Evolutionary conservation across 1,284 basidiomycete genomes (phyloP).

Genomic region (Trichosporon sp.): DNA sequence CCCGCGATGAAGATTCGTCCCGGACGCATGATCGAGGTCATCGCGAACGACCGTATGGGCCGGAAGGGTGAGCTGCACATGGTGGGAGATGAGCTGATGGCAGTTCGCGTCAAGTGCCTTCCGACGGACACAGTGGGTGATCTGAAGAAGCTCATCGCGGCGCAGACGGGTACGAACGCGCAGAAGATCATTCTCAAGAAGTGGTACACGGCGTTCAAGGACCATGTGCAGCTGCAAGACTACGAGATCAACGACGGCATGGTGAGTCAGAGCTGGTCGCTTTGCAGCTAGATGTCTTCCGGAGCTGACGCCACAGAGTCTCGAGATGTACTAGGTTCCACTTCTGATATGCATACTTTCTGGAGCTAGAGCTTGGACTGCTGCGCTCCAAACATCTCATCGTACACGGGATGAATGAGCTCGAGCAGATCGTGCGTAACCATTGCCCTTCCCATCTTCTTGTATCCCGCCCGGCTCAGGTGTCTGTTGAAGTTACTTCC

Average conservation of each 20-base stretch:
- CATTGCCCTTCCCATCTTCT: slow-evolving; percentile 74
- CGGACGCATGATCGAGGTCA: slow-evolving; percentile 69
- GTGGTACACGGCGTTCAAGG: slow-evolving; percentile 94
- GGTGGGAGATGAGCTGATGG: not conserved
- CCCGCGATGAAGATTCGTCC: slow-evolving; percentile 29
- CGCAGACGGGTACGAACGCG: slow-evolving; percentile 86
- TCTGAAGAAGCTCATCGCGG: slow-evolving; percentile 93
- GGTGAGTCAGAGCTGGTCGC: slow-evolving; percentile 51
- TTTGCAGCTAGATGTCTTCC: not conserved
- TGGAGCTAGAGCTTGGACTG: slow-evolving; percentile 33
- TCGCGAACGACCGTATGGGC: slow-evolving; percentile 94
- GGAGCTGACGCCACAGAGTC: slow-evolving; percentile 59
- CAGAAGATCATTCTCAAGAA: slow-evolving; percentile 94
- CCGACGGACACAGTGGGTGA: slow-evolving; percentile 96
- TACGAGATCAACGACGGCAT: slow-evolving; percentile 95
- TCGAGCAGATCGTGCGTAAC: slow-evolving; percentile 87
- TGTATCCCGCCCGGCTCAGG: slow-evolving; percentile 74
- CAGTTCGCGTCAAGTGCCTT: slow-evolving; percentile 89
- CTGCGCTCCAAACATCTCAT: slow-evolving; percentile 66
- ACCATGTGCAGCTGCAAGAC: slow-evolving; percentile 89
- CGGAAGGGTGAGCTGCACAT: slow-evolving; percentile 72
- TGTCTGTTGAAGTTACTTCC: slow-evolving; percentile 85
- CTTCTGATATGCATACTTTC: slow-evolving; percentile 14
- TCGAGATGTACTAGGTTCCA: slow-evolving; percentile 76
- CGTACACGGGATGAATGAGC: slow-evolving; percentile 73